Base-by-base conservation (phyloP, 1,139 yeast species). In the Yamadazyma diospyri region DNA sequence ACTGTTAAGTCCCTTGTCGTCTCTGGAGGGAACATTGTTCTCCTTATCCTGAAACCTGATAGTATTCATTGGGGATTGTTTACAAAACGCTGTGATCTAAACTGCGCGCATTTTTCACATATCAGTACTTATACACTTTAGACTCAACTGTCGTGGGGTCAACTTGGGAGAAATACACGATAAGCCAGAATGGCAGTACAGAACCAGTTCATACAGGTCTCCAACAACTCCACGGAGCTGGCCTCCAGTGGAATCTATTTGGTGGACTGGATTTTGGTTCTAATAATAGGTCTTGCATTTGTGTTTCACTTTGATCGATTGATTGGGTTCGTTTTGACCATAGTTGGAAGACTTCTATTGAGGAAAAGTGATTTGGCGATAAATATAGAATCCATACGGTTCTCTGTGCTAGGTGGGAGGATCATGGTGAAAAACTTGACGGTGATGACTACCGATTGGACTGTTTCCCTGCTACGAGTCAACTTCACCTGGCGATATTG, bases 401-500 rank as follows among this genome's bases (percentile, higher is more conserved):
- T 89, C 4, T 82, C 95, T 2, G 68, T 84, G 5, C 59, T 92
- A 1, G 95, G 89, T 2, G 97, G 97, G 0, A 71, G 95, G 22
- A 38, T 92, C 3, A 77, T 84, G 52, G 76, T 88, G 50, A 84
- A 81, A 47, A 87, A 88, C 51, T 53, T 88, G 18, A 73, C 85
- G 2, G 66, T 86, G 15, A 73, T 82, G 8, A 83, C 87, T 9
- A 67, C 77, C 30, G 83, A 89, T 56, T 77, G 77, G 41, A 77
- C 95, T 2, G 53, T 85, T 2, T 73, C 87, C 6, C 67, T 85
- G 2, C 69, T 84, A 15, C 80, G 81, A 41, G 80, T 89, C 4
- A 76, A 78, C 43, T 53, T 92, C 20, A 85, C 95, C 0, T 92
- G 97, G 97, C 57, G 94, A 39, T 92, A 87, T 54, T 92, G 97